phyloP scores from a whole-genome alignment of 129 eudicot genomes.

The Kitagawia praeruptora region DNA sequence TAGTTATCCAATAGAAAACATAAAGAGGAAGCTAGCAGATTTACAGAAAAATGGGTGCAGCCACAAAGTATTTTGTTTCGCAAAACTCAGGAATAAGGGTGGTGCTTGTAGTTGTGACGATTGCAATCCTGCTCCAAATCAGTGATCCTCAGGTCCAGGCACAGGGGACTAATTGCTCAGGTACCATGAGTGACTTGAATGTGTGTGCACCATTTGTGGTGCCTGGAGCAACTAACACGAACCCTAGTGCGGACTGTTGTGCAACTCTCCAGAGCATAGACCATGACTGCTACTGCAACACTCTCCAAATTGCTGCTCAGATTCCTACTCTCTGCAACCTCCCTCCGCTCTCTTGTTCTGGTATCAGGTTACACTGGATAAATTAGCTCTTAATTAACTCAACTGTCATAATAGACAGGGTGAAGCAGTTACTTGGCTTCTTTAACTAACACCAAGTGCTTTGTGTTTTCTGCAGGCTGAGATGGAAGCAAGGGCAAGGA shows the following conservation, averaged over 20 bases:
- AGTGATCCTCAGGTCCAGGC: slow-evolving; percentile 13
- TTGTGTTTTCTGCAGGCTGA: neutral
- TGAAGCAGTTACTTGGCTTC: neutral
- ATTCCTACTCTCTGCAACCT: slow-evolving; percentile 63
- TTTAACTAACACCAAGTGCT: neutral
- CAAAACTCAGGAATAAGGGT: neutral
- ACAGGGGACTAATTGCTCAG: slow-evolving; percentile 27
- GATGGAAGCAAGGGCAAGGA: neutral
- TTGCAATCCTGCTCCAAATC: neutral
- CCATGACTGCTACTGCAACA: slow-evolving; percentile 63
- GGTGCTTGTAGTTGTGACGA: slow-evolving; percentile 12
- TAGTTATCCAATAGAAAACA: neutral
- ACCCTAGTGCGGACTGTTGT: slow-evolving; percentile 59
- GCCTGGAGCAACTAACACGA: slow-evolving; percentile 31
- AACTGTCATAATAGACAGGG: neutral
- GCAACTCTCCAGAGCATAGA: slow-evolving; percentile 48
- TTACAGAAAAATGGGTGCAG: neutral
- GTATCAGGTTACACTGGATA: neutral
- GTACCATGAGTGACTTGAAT: slow-evolving; percentile 34
- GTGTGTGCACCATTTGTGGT: slow-evolving; percentile 70
- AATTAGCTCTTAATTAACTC: neutral
- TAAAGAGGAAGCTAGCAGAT: neutral
- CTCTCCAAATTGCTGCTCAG: slow-evolving; percentile 23
- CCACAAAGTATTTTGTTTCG: neutral
- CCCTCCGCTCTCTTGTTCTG: slow-evolving; percentile 50